Evolutionary conservation across 495 filamentous ascomycete genomes (phyloP), one percentile per base, ranked within the genome.

Genomic region (Cercophora samala): DNA sequence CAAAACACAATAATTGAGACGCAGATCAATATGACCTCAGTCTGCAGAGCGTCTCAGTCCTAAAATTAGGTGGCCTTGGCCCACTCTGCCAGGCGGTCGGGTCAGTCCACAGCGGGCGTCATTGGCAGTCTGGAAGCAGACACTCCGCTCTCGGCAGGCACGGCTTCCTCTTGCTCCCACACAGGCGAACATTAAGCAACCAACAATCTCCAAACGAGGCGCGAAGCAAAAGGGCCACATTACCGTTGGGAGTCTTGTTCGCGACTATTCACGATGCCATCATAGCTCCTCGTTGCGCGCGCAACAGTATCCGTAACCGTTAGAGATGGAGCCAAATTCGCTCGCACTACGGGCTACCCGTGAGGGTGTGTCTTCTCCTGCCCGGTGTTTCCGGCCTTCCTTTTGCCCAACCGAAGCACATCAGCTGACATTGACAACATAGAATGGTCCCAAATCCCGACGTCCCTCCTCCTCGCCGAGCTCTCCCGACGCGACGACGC

Each of bases 401-500:
- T 9, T 46, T 29, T 29, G 26, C 4, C 26, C 26, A 29, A 29
- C 26, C 8, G 26, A 4, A 8, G 26, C 26, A 8, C 26, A 29
- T 46, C 37, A 17, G 8, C 37, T 46, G 37, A 46, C 37, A 46
- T 8, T 32, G 29, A 13, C 6, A 46, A 46, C 5, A 9, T 17
- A 46, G 37, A 46, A 18, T 85, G 83, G 83, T 72, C 81, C 42
- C 78, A 77, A 58, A 77, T 87, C 23, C 79, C 84, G 11, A 85
- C 84, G 42, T 73, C 80, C 15, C 54, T 81, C 54, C 80, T 87
- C 26, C 79, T 75, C 56, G 82, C 82, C 68, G 85, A 87, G 71
- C 76, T 87, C 46, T 73, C 74, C 62, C 73, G 76, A 72, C 79
- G 85, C 73, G 75, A 74, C 55, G 69, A 64, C 23, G 73, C 73